These are phyloP conservation scores for Tolypocladium endophyticum DNA, from an alignment of 2,329 filamentous ascomycete genomes.

Conservation along the genomic window DNA sequence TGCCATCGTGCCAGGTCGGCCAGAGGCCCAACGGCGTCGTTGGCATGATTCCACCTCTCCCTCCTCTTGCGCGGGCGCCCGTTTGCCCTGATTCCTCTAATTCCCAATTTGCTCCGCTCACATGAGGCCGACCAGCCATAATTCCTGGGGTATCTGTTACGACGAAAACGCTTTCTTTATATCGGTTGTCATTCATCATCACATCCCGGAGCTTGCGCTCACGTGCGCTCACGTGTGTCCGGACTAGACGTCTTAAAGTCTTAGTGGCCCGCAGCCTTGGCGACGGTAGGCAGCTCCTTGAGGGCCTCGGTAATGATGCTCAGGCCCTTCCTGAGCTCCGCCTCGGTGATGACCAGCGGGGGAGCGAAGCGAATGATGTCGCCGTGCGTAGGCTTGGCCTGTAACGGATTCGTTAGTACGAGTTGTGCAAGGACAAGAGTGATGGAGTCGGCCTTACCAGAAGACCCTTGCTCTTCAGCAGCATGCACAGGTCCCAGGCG, in stretches of 20 bases:
- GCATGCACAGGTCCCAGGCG: conserved; percentile 92
- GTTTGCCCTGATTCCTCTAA: neutral
- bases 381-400: conserved; percentile 97
- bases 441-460: conserved; percentile 49
- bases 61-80: neutral
- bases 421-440: neutral
- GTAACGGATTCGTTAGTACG: conserved; percentile 1
- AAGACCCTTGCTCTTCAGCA: conserved; percentile 91
- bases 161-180: conserved; percentile 1
- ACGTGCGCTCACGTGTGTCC: conserved; percentile 5
- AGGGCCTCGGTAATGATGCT: conserved; percentile 73
- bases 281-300: conserved; percentile 61
- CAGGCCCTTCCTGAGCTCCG: conserved; percentile 69
- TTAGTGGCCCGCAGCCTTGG: conserved; percentile 26
- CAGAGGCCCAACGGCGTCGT: neutral
- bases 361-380: conserved; percentile 99
- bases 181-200: conserved; percentile 1
- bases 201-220: conserved; percentile 13
- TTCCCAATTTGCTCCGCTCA: neutral
- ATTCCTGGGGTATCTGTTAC: conserved; percentile 5
- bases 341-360: conserved; percentile 85
- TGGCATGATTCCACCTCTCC: neutral
- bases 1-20: neutral
- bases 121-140: conserved; percentile 4
- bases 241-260: neutral